Conservation (phyloP, 345 rosid genomes). For the Salix brachista region DNA sequence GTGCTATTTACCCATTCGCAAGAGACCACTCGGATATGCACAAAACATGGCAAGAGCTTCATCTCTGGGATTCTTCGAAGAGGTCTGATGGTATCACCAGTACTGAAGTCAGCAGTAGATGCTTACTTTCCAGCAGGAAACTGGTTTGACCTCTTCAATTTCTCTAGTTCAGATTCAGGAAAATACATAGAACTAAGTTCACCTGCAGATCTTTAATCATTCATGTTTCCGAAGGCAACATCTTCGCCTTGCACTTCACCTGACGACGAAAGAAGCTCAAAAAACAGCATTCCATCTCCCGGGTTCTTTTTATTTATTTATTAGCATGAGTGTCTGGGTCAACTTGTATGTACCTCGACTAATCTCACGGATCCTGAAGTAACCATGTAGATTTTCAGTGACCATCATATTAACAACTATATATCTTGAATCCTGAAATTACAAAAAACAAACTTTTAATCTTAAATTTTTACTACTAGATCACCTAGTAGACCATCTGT, state of each 20-base stretch:
- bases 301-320: conserved; percentile 18
- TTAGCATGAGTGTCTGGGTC: no score
- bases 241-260: conserved; percentile 58
- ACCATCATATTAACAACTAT: no score
- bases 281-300: conserved; percentile 31
- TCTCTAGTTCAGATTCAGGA: conserved; percentile 41
- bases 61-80: conserved; percentile 61
- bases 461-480: no score
- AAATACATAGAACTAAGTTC: conserved; percentile 36
- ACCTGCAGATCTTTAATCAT: conserved; percentile 52
- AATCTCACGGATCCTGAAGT: no score
- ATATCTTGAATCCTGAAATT: no score
- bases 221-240: conserved; percentile 59
- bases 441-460: no score
- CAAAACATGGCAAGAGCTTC: conserved; percentile 53
- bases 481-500: no score
- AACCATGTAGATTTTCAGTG: no score
- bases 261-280: conserved; percentile 54
- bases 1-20: conserved; percentile 75
- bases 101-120: conserved; percentile 34
- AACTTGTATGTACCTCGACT: no score
- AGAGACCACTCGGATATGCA: conserved; percentile 50
- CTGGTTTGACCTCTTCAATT: conserved; percentile 68
- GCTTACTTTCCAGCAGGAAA: conserved; percentile 68
- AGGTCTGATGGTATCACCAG: conserved; percentile 63